Conservation (phyloP, 768 basidiomycete species). For the Clathrus columnatus region DNA sequence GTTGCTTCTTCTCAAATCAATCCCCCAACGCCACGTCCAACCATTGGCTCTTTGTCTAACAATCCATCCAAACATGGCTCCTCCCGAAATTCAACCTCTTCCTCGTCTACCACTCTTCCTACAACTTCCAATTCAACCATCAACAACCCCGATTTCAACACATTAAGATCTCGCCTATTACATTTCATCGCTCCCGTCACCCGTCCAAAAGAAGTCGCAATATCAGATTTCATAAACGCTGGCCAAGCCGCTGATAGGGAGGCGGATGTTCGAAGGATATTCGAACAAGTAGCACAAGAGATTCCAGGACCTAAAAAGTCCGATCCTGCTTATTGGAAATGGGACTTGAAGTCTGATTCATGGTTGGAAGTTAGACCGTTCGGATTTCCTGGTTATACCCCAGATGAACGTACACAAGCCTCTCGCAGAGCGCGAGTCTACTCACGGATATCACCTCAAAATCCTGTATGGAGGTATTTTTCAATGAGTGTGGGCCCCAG, state of each 20-base stretch:
- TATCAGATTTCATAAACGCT: not conserved
- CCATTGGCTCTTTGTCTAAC: slow-evolving; percentile 22
- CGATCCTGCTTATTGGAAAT: slow-evolving; percentile 26
- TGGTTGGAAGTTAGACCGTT: too few species aligned
- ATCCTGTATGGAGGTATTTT: too few species aligned
- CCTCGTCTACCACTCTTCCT: slow-evolving; percentile 14
- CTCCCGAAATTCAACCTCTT: slow-evolving; percentile 17
- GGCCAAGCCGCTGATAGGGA: too few species aligned
- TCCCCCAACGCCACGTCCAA: too few species aligned
- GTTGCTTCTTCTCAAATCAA: too few species aligned
- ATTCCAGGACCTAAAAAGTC: not conserved
- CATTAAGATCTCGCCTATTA: too few species aligned
- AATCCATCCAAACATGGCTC: slow-evolving; percentile 16
- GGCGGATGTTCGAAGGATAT: not conserved
- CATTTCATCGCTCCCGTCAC: slow-evolving; percentile 1
- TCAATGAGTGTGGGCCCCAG: slow-evolving; percentile 18
- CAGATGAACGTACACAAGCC: too few species aligned
- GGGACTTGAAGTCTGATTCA: slow-evolving; percentile 45
- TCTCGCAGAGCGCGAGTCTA: too few species aligned
- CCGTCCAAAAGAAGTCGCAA: slow-evolving; percentile 1
- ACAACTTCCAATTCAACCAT: slow-evolving; percentile 16
- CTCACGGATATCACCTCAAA: too few species aligned
- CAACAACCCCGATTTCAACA: not conserved
- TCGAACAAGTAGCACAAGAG: slow-evolving; percentile 1
- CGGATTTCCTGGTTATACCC: too few species aligned